These are phyloP conservation scores for Phytophthora pinifolia DNA, from an alignment of 352 stramenopile species.

Conservation along the genomic window DNA sequence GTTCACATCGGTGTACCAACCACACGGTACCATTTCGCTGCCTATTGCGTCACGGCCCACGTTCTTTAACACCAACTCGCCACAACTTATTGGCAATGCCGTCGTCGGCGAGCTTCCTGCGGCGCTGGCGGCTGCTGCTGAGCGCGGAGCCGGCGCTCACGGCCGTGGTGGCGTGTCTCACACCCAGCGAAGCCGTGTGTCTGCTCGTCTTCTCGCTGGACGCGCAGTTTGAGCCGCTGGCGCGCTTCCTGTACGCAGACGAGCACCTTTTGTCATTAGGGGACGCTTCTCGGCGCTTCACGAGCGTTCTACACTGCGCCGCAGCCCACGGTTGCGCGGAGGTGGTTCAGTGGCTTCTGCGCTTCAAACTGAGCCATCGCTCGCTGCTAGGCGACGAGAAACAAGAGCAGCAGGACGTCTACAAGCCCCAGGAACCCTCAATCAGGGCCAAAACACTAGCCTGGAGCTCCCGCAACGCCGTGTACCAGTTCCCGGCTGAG, in stretches of 20 bases:
- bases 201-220: constrained; percentile 40
- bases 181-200: constrained; percentile 29
- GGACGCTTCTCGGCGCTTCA: constrained; percentile 23
- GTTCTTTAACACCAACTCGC: not conserved
- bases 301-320: constrained; percentile 41
- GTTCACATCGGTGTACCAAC: constrained; percentile 2
- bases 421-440: not conserved
- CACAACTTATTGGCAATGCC: constrained; percentile 1
- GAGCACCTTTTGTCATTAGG: constrained; percentile 29
- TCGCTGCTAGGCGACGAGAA: constrained; percentile 14
- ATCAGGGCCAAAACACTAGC: constrained; percentile 17
- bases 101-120: constrained; percentile 4
- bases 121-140: constrained; percentile 27
- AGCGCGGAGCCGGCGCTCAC: constrained; percentile 22
- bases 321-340: constrained; percentile 28
- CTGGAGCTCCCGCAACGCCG: constrained; percentile 35
- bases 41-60: not conserved
- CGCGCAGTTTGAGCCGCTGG: constrained; percentile 24
- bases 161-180: constrained; percentile 25
- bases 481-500: constrained; percentile 35
- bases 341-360: constrained; percentile 37
- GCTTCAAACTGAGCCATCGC: constrained; percentile 26
- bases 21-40: not conserved
- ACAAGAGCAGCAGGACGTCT: constrained; percentile 2
- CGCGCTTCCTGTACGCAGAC: constrained; percentile 32